Base-by-base conservation (phyloP, 257 asterid genomes). In the Solanum etuberosum region DNA sequence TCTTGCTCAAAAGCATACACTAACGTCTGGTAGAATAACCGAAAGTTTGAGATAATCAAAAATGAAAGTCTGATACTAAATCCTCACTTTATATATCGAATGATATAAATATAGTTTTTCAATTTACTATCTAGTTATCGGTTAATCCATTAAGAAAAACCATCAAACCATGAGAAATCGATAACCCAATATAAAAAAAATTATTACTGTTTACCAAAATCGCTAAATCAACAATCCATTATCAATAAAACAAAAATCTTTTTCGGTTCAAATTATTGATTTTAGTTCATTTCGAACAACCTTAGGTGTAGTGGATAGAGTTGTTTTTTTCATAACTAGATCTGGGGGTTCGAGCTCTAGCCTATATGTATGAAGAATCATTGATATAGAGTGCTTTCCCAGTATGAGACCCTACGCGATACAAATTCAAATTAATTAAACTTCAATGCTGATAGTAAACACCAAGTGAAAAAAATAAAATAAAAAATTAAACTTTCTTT, bases 201-300 rank as follows among this genome's bases (percentile, higher is more conserved):
- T 21, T 54, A 1, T 7, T 7, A 20, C 0, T 54, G 10, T 7
- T 54, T 54, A 54, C 25, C 1, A 0, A 54, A 48, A 20, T 7
- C 2, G 0, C 65, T 54, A 54, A 20, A 54, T 54, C 5, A 20
- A 20, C 7, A 54, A 18, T 2, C 65, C 5, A 54, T 54, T 54
- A 54, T 20, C 25, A 54, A 54, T 54, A 54, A 54, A 20, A 7
- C 5, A 20, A 54, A 54, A 54, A 3, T 23, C 20, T 51, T 16
- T 18, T 51, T 6, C 1, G 5, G 5, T 54, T 54, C 12, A 54
- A 20, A 20, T 54, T 54, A 54, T 54, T 20, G 65, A 54, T 9
- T 54, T 54, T 25, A 54, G 1, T 54, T 54, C 25, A 20, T 54
- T 54, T 54, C 1, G 65, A 3, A 54, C 25, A 54, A 20, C 1